Conservation (phyloP, 306 rosid species). For the Cucurbita pepo region DNA sequence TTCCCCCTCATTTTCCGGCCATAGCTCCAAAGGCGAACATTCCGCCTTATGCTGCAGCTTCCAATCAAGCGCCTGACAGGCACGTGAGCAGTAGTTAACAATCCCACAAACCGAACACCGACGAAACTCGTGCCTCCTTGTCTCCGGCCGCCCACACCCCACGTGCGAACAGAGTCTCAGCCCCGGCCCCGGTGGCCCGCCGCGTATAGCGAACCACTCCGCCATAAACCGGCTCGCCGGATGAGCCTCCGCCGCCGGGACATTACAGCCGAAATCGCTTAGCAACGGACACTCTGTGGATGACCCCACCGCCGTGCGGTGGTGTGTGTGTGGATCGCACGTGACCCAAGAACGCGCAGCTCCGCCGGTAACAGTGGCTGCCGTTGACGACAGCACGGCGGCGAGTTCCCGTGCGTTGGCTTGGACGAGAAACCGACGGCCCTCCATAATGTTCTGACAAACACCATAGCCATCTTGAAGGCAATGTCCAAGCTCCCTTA, state of each 20-base stretch:
- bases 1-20: slow-evolving; percentile 46
- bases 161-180: slow-evolving; percentile 62
- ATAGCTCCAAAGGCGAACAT: slow-evolving; percentile 55
- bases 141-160: slow-evolving; percentile 90
- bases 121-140: slow-evolving; percentile 71
- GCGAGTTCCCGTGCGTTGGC: slow-evolving; percentile 91
- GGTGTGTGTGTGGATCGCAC: slow-evolving; percentile 32
- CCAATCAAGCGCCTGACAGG: slow-evolving; percentile 97
- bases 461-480: slow-evolving; percentile 93
- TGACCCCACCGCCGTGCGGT: slow-evolving; percentile 14
- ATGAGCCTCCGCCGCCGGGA: slow-evolving; percentile 65
- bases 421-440: slow-evolving; percentile 64
- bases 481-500: slow-evolving; percentile 85
- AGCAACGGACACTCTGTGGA: slow-evolving; percentile 46
- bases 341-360: slow-evolving; percentile 25
- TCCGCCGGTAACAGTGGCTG: not conserved
- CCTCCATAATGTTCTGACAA: slow-evolving; percentile 65
- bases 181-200: slow-evolving; percentile 24
- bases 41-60: slow-evolving; percentile 70
- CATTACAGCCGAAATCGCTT: slow-evolving; percentile 82
- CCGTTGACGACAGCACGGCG: slow-evolving; percentile 29
- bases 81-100: slow-evolving; percentile 87
- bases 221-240: slow-evolving; percentile 59
- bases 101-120: slow-evolving; percentile 82
- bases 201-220: slow-evolving; percentile 54